A percentile compares a stretch with the other conserved stretches of the same genome.
These are phyloP conservation scores for Hemileia vastatrix DNA, from an alignment of 1,284 basidiomycete genomes.

Conservation along the genomic window DNA sequence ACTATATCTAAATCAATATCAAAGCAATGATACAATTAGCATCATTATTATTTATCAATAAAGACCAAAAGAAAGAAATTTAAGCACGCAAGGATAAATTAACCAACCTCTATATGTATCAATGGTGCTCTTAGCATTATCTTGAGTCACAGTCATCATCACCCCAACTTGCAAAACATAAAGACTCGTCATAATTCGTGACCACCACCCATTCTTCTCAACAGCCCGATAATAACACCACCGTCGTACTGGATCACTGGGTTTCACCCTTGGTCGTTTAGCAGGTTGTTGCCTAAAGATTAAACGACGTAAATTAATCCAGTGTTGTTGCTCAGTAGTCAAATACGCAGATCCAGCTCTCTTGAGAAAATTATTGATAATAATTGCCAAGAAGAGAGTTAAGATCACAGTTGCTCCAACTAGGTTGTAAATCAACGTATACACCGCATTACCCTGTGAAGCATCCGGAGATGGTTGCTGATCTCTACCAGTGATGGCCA, in stretches of 20 bases:
- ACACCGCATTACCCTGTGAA: constrained; percentile 73
- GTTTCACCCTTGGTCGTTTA: constrained; percentile 60
- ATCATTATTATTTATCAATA: no score
- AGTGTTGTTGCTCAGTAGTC: constrained; percentile 82
- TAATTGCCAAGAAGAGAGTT: constrained; percentile 57
- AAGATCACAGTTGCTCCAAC: constrained; percentile 72
- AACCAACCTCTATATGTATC: constrained; percentile 18
- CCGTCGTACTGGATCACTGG: constrained; percentile 53
- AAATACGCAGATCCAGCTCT: constrained; percentile 72
- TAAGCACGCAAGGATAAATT: constrained; percentile 53
- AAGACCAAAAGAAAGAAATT: constrained; percentile 35
- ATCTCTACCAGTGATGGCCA: constrained; percentile 63
- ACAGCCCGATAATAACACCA: constrained; percentile 92
- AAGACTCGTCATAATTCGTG: constrained; percentile 65
- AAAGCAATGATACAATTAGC: background rate
- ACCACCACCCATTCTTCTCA: constrained; percentile 90
- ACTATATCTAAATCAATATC: constrained; percentile 54
- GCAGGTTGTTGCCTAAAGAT: constrained; percentile 80
- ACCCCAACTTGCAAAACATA: constrained; percentile 76
- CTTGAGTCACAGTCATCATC: constrained; percentile 53
- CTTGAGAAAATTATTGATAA: constrained; percentile 85
- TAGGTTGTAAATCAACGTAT: constrained; percentile 87
- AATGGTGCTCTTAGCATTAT: constrained; percentile 5
- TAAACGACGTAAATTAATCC: constrained; percentile 85
- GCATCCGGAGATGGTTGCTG: constrained; percentile 63